These are phyloP conservation scores for Xylaria nigripes DNA, from an alignment of 495 filamentous ascomycete genomes.

Conservation along the genomic window DNA sequence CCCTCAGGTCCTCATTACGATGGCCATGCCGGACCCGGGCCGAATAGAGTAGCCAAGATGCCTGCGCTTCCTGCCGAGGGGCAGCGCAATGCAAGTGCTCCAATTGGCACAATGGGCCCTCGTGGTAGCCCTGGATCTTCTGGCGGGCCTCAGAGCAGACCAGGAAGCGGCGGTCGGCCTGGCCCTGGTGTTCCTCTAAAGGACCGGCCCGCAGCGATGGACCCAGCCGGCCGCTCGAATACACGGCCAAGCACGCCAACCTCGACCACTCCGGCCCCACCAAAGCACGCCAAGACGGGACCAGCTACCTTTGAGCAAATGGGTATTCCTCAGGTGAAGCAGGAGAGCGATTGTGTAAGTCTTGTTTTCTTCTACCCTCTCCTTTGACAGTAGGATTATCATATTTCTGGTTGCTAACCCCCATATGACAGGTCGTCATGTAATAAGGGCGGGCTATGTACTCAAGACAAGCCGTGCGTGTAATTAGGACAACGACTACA, in stretches of 20 bases:
- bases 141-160: slow-evolving; percentile 18
- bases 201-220: slow-evolving; percentile 18
- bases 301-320: slow-evolving; percentile 98
- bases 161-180: slow-evolving; percentile 5
- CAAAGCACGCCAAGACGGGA: slow-evolving; percentile 60
- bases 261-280: slow-evolving; percentile 26
- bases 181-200: slow-evolving; percentile 14
- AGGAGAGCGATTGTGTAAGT: slow-evolving; percentile 88
- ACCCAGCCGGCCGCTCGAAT: slow-evolving; percentile 21
- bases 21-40: too few relatives aligned
- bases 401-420: neutral
- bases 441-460: too few relatives aligned
- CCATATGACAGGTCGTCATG: neutral
- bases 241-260: slow-evolving; percentile 17
- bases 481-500: too few relatives aligned
- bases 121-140: slow-evolving; percentile 28
- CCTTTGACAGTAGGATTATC: too few relatives aligned
- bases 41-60: slow-evolving; percentile 32
- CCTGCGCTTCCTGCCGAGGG: too few relatives aligned
- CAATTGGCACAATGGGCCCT: slow-evolving; percentile 17
- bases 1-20: too few relatives aligned
- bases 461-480: too few relatives aligned
- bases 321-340: slow-evolving; percentile 75
- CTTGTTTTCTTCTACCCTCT: neutral
- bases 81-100: slow-evolving; percentile 9